Base-by-base conservation (phyloP, 257 asterid species). In the Echium plantagineum region DNA sequence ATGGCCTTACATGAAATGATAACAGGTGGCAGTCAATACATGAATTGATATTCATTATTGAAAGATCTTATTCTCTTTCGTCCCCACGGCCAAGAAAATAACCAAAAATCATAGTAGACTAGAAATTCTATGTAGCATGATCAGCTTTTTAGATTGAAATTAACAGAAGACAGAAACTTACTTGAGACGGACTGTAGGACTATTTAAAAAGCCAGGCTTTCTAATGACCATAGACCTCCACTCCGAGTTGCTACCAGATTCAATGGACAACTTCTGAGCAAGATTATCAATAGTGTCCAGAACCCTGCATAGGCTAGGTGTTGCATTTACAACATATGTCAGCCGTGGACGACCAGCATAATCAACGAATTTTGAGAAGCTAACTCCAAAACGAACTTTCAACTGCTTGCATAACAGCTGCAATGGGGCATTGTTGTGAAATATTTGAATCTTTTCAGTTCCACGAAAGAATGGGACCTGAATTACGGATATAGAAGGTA, bases 321-420 rank as follows among this genome's bases (percentile, higher is more conserved):
- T 55, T 55, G 93, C 94, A 73, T 83, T 70, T 74, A 89, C 94
- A 63, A 93, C 97, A 54, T 85, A 68, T 61, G 73, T 89, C 69
- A 86, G 68, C 56, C 95, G 78, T 5, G 91, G 95, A 55, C 89
- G 78, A 55, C 96, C 94, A 75, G 83, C 85, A 62, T 57, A 57
- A 64, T 86, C 85, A 28, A 75, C 70, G 71, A 67, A 93, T 74
- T 80, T 86, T 4, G 83, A 59, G 55, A 84, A 77, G 68, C 83
- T 75, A 67, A 84, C 66, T 63, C 94, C 97, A 71, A 93, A 93
- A 0, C 90, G 94, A 80, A 93, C 80, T 73, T 80, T 93, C 76
- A 93, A 73, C 63, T 59, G 35, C 55, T 56, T 68, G 65, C 83
- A 81, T 5, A 66, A 86, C 68, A 86, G 71, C 66, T 84, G 91